These are phyloP conservation scores for Cryoendolithus antarcticus DNA, from an alignment of 2,329 filamentous ascomycete species.

Conservation along the genomic window DNA sequence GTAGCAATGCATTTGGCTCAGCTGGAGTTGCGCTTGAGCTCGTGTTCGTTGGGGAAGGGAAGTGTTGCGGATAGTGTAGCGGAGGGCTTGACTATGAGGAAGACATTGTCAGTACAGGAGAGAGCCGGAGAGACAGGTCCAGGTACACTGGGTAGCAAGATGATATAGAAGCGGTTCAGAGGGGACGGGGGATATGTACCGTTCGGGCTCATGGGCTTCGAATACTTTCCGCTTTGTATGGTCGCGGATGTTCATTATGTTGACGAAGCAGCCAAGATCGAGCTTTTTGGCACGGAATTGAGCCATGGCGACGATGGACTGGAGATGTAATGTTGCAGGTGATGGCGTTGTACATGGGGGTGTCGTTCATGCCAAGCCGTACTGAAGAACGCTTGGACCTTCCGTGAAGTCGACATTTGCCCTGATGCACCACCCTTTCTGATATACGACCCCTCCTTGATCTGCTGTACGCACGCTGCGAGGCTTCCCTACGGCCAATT, in stretches of 20 bases:
- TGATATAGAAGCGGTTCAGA: no score
- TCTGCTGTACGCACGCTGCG: no score
- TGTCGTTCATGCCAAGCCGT: not conserved
- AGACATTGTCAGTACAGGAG: no score
- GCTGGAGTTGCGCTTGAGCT: conserved; percentile 82
- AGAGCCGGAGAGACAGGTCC: no score
- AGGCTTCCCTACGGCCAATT: no score
- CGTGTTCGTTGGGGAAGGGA: conserved; percentile 69
- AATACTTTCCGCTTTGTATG: conserved; percentile 95
- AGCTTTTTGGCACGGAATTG: conserved; percentile 86
- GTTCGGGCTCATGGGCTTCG: conserved; percentile 72
- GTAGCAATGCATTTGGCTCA: conserved; percentile 92
- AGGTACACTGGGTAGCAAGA: no score
- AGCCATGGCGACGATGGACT: conserved; percentile 18
- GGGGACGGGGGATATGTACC: no score
- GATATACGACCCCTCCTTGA: no score
- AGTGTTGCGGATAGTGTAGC: conserved; percentile 87
- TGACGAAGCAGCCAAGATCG: conserved; percentile 78
- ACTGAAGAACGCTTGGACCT: not conserved
- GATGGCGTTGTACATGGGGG: not conserved
- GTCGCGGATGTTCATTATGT: conserved; percentile 78
- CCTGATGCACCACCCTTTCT: no score
- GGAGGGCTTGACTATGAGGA: conserved; percentile 56
- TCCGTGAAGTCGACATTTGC: no score
- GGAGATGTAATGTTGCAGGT: not conserved